Evolutionary conservation across 352 stramenopile genomes (phyloP).

Genomic region (Phytophthora cryptogea): DNA sequence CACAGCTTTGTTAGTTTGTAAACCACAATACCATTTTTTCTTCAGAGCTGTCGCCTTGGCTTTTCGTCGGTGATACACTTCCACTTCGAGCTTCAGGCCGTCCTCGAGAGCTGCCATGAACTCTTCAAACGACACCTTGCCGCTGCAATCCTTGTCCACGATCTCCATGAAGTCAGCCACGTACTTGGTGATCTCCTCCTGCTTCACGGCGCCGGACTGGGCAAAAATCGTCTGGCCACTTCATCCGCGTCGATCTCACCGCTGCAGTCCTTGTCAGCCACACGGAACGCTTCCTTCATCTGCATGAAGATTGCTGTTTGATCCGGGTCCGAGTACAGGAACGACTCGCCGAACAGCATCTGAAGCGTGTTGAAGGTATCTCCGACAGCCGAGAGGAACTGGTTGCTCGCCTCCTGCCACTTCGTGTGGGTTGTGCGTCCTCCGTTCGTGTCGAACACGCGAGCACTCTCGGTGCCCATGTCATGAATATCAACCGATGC

Average conservation of each 20-base stretch:
- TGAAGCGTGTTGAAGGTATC: constrained; percentile 78
- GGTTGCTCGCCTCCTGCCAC: constrained; percentile 55
- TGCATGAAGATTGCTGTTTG: constrained; percentile 88
- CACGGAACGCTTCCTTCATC: constrained; percentile 85
- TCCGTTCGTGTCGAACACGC: constrained; percentile 29
- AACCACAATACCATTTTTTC: neutral
- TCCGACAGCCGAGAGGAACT: constrained; percentile 54
- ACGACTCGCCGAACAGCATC: constrained; percentile 74
- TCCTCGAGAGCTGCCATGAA: constrained; percentile 81
- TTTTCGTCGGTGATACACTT: constrained; percentile 61
- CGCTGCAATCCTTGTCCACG: constrained; percentile 67
- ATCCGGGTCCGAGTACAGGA: constrained; percentile 77
- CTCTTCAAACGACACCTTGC: constrained; percentile 81
- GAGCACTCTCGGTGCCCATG: constrained; percentile 18
- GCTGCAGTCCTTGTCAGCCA: constrained; percentile 80
- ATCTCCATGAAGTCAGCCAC: constrained; percentile 76
- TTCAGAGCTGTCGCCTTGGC: constrained; percentile 35
- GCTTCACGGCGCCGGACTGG: constrained; percentile 71
- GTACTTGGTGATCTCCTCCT: constrained; percentile 78
- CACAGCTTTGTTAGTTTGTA: neutral
- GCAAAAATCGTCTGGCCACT: constrained; percentile 76
- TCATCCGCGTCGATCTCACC: constrained; percentile 83
- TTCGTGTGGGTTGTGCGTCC: constrained; percentile 43
- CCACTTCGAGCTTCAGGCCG: constrained; percentile 76
- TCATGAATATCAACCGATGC: constrained; percentile 62